These are phyloP conservation scores for Trichosanthes truncata DNA, from an alignment of 306 rosid genomes.

Conservation along the genomic window DNA sequence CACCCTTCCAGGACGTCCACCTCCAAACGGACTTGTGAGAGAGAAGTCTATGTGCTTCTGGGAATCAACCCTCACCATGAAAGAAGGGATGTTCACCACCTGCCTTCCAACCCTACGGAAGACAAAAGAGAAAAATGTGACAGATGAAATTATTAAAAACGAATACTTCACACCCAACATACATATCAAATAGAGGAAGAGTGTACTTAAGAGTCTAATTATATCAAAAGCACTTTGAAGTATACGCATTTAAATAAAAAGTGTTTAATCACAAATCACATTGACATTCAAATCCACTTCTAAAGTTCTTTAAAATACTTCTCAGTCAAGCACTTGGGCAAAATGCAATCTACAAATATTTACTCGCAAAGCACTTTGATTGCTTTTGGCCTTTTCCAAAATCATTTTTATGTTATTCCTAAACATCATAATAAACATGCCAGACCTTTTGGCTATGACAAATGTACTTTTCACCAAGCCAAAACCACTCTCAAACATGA, in stretches of 20 bases:
- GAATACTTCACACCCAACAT: background rate
- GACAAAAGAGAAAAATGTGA: background rate
- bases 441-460: background rate
- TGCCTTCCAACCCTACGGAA: constrained; percentile 1
- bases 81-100: background rate
- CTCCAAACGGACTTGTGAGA: background rate
- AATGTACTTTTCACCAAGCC: background rate
- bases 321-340: background rate
- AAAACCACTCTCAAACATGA: background rate
- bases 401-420: no score
- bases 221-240: background rate
- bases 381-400: background rate
- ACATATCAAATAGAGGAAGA: background rate
- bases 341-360: background rate
- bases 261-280: background rate
- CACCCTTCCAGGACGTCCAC: constrained; percentile 7
- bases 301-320: background rate
- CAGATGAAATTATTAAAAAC: background rate
- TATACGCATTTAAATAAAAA: background rate
- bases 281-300: background rate
- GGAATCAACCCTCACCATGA: constrained; percentile 6
- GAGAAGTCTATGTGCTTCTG: constrained; percentile 8
- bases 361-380: background rate
- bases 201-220: background rate
- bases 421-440: background rate